Evolutionary conservation across 805 yeast species (phyloP).

Genomic region (Yarrowia deformans): DNA sequence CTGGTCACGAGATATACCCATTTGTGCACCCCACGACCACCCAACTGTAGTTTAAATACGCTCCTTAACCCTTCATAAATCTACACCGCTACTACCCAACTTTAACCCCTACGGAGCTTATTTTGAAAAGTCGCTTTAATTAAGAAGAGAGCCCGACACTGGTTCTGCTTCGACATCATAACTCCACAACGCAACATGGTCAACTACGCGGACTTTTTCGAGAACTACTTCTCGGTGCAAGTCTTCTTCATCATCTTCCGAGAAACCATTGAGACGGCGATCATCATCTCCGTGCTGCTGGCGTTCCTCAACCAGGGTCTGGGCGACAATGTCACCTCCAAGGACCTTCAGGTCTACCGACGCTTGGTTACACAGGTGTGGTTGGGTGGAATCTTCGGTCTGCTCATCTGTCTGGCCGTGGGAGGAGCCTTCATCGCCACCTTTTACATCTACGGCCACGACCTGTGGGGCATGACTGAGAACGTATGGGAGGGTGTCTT

Average conservation of each 20-base stretch:
- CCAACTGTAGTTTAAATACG: no score
- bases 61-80: not conserved
- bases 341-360: slow-evolving; percentile 55
- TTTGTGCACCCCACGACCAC: not conserved
- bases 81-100: not conserved
- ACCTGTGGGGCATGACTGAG: slow-evolving; percentile 87
- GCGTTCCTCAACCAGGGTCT: slow-evolving; percentile 90
- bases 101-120: slow-evolving; percentile 20
- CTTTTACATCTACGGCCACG: slow-evolving; percentile 80
- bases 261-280: slow-evolving; percentile 89
- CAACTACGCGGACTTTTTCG: slow-evolving; percentile 37
- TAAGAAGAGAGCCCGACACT: not conserved
- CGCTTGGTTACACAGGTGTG: slow-evolving; percentile 73
- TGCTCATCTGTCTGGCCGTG: slow-evolving; percentile 69
- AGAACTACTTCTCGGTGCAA: slow-evolving; percentile 55
- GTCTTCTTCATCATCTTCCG: slow-evolving; percentile 90
- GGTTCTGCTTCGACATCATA: no score
- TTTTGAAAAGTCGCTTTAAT: slow-evolving; percentile 19
- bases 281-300: slow-evolving; percentile 84
- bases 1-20: not conserved
- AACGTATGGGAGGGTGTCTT: slow-evolving; percentile 88
- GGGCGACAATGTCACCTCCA: slow-evolving; percentile 44
- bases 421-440: slow-evolving; percentile 74
- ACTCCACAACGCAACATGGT: slow-evolving; percentile 23
- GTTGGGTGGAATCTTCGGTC: slow-evolving; percentile 79